phyloP scores from a whole-genome alignment of 208 protist genomes.

The Strigomonas culicis region DNA sequence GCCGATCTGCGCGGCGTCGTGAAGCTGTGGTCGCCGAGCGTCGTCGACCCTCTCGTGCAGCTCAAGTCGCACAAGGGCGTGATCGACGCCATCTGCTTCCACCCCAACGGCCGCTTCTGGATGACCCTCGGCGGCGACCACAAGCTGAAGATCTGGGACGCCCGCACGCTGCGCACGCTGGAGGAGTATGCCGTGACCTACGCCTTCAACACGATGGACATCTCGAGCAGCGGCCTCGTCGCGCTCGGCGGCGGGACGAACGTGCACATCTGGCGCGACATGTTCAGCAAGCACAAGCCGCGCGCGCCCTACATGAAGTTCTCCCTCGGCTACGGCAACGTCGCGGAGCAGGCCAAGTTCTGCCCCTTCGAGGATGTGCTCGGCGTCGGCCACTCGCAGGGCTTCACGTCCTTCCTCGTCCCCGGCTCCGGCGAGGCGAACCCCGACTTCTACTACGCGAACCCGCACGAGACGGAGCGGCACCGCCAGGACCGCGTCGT shows the following conservation, averaged over 20 bases:
- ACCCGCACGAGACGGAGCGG: constrained; percentile 91
- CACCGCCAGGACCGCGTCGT: constrained; percentile 89
- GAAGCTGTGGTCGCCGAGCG: constrained; percentile 96
- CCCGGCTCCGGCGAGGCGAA: constrained; percentile 90
- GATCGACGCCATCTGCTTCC: constrained; percentile 83
- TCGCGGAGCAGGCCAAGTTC: constrained; percentile 66
- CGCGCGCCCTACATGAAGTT: constrained; percentile 84
- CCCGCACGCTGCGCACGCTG: constrained; percentile 91
- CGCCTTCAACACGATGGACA: constrained; percentile 75
- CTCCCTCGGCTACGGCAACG: constrained; percentile 85
- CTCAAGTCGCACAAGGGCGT: constrained; percentile 93
- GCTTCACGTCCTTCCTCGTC: constrained; percentile 88
- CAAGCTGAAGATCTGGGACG: constrained; percentile 97
- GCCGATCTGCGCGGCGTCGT: constrained; percentile 93
- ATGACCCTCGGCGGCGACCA: constrained; percentile 94
- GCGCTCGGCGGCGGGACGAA: constrained; percentile 76
- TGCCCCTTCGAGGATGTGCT: constrained; percentile 92
- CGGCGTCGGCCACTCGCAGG: constrained; percentile 80
- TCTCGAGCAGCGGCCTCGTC: constrained; percentile 84
- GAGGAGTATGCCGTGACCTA: constrained; percentile 88
- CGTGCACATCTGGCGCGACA: constrained; percentile 87
- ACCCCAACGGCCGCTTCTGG: constrained; percentile 92
- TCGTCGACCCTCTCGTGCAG: constrained; percentile 94
- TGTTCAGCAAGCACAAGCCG: constrained; percentile 74
- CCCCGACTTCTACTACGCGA: constrained; percentile 92